A percentile compares a stretch with the other conserved stretches of the same genome.
Evolutionary conservation across 768 basidiomycete genomes (phyloP).

Genomic region (Mycena rosella): DNA sequence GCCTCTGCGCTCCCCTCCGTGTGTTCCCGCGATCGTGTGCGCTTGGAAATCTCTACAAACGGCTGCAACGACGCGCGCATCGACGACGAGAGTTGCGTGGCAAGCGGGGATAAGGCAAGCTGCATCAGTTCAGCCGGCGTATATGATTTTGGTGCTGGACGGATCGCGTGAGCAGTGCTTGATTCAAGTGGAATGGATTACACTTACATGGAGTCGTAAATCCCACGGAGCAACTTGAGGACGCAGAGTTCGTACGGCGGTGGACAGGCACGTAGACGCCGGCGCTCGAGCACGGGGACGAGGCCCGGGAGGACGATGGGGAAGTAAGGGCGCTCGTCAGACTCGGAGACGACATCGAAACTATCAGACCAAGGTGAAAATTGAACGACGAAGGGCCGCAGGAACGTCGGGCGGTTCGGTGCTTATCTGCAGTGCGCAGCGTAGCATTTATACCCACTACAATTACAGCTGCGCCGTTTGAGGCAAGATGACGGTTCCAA

Average conservation of each 20-base stretch:
- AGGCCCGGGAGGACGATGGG: background rate
- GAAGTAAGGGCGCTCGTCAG: background rate
- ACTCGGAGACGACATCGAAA: background rate
- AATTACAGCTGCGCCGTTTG: background rate
- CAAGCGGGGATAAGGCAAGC: slow-evolving; percentile 3
- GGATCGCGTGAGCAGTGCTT: background rate
- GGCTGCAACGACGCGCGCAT: background rate
- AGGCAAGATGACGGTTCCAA: background rate
- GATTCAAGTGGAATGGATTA: background rate
- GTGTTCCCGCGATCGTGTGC: background rate
- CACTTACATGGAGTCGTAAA: background rate
- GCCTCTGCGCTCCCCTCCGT: too few relatives aligned
- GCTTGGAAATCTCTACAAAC: background rate
- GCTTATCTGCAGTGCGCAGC: background rate
- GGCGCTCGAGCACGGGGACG: background rate
- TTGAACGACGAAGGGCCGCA: background rate
- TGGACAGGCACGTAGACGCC: background rate
- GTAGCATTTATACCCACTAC: background rate
- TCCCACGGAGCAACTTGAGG: background rate
- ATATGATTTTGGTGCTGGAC: background rate
- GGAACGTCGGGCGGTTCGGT: background rate
- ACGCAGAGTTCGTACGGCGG: background rate
- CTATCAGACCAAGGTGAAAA: background rate
- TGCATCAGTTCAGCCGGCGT: background rate
- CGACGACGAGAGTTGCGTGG: background rate